phyloP scores from a whole-genome alignment of 345 rosid species.

The Melastoma malabathricum region DNA sequence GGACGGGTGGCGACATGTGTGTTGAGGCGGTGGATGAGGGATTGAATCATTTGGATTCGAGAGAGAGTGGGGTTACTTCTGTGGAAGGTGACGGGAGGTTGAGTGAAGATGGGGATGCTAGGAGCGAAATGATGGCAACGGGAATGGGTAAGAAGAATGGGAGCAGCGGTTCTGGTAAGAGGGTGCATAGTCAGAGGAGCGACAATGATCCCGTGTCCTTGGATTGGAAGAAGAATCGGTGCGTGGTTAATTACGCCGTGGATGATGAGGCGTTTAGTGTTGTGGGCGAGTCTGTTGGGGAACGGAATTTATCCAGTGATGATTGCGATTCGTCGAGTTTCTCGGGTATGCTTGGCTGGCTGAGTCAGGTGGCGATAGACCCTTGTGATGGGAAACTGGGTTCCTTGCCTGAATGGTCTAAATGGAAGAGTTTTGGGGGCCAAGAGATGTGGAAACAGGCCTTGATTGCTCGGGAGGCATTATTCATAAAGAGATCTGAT shows the following conservation, averaged over 20 bases:
- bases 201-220: constrained; percentile 4
- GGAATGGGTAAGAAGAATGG: constrained; percentile 8
- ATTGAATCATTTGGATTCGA: constrained; percentile 10
- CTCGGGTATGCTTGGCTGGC: constrained; percentile 44
- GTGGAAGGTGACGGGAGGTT: constrained; percentile 11
- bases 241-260: constrained; percentile 3
- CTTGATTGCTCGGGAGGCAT: constrained; percentile 43
- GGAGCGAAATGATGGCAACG: constrained; percentile 9
- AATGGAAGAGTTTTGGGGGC: constrained; percentile 49
- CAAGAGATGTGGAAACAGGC: constrained; percentile 67
- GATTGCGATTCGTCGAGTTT: constrained; percentile 15
- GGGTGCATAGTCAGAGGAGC: constrained; percentile 1
- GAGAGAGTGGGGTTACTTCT: constrained; percentile 10
- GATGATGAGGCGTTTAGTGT: constrained; percentile 8
- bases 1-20: constrained; percentile 15
- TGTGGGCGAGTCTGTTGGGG: constrained; percentile 6
- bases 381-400: constrained; percentile 40
- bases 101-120: constrained; percentile 11
- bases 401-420: constrained; percentile 48
- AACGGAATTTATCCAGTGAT: constrained; percentile 4
- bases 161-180: constrained; percentile 3
- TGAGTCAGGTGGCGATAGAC: constrained; percentile 41
- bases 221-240: constrained; percentile 9
- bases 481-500: constrained; percentile 18
- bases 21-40: constrained; percentile 12